phyloP scores from a whole-genome alignment of 2,329 filamentous ascomycete species.

The Colletotrichum phormii region DNA sequence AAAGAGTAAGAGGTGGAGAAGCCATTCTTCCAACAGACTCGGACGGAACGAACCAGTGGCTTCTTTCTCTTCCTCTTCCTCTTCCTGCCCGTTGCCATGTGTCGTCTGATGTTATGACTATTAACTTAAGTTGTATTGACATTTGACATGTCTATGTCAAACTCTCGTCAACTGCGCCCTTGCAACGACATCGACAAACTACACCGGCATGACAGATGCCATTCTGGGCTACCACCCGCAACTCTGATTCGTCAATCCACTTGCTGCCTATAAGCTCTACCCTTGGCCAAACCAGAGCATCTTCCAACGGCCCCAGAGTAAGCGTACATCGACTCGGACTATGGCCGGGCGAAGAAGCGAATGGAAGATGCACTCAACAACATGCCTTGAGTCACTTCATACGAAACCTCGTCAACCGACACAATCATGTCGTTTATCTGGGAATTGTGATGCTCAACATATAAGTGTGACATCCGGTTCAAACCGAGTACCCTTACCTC shows the following conservation, averaged over 20 bases:
- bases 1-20: neutral
- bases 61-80: neutral
- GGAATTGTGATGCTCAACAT: neutral
- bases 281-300: conserved; percentile 10
- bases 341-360: conserved; percentile 14
- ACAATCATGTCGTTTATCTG: neutral
- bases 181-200: conserved; percentile 21
- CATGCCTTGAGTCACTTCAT: conserved; percentile 10
- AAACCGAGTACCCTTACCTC: neutral
- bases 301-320: conserved; percentile 1
- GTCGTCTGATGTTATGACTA: neutral
- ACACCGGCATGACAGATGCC: neutral
- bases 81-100: neutral
- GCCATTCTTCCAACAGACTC: neutral
- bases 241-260: conserved; percentile 2
- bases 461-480: neutral
- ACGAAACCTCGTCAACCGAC: neutral
- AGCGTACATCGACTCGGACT: neutral
- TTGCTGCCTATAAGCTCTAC: conserved; percentile 8
- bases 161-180: conserved; percentile 2
- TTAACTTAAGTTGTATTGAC: neutral
- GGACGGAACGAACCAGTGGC: neutral
- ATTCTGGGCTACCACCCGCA: neutral
- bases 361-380: neutral
- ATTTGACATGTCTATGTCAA: neutral